Evolutionary conservation across 208 protist genomes (phyloP).

Genomic region (Leishmania mexicana): DNA sequence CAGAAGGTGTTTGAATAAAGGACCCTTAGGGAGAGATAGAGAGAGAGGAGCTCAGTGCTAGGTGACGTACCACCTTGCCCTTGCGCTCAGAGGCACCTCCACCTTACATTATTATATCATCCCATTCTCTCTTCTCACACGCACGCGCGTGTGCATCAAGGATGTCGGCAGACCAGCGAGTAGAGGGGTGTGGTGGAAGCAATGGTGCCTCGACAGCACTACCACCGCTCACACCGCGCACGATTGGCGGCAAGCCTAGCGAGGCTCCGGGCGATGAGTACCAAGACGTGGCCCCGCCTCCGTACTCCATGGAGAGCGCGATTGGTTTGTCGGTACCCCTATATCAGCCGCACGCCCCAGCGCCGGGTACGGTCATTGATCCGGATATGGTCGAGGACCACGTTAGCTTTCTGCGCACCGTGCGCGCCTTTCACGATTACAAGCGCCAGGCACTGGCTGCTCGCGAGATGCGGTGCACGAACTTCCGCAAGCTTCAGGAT

Average conservation of each 20-base stretch:
- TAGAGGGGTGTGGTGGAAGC: background rate
- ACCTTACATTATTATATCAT: background rate
- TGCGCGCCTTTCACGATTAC: constrained; percentile 81
- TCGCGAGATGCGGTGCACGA: constrained; percentile 72
- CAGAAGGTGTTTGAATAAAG: background rate
- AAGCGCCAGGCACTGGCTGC: constrained; percentile 66
- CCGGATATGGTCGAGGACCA: constrained; percentile 88
- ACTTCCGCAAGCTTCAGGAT: constrained; percentile 83
- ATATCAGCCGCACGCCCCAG: constrained; percentile 38
- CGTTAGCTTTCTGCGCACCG: constrained; percentile 86
- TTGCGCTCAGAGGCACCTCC: background rate
- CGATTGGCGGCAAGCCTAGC: constrained; percentile 12
- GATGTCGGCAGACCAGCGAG: background rate
- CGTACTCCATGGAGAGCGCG: constrained; percentile 36
- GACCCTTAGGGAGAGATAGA: background rate
- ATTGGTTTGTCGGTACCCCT: constrained; percentile 11
- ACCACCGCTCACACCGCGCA: background rate
- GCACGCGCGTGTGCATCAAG: background rate
- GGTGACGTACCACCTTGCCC: background rate
- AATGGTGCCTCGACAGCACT: background rate
- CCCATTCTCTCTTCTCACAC: background rate
- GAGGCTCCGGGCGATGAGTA: constrained; percentile 36
- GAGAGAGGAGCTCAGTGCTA: background rate
- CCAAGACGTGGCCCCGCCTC: constrained; percentile 38
- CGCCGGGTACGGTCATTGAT: constrained; percentile 33